phyloP scores from a whole-genome alignment of 1,284 basidiomycete species.

The Irpex sp. region DNA sequence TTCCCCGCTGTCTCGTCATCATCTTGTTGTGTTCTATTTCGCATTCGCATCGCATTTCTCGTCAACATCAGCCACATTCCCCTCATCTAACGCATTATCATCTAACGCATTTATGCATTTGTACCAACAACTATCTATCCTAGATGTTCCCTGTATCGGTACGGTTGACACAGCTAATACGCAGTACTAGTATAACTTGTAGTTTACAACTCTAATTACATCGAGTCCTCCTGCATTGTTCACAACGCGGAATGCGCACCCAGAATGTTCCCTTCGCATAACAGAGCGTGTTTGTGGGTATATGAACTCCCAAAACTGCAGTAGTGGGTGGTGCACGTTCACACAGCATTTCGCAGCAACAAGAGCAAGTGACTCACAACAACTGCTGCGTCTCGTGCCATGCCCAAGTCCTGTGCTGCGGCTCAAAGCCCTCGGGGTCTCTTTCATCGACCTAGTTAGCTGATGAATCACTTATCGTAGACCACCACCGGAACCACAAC shows the following conservation, averaged over 20 bases:
- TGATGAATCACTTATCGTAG: no score
- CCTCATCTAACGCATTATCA: neutral
- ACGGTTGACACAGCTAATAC: neutral
- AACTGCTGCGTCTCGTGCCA: no score
- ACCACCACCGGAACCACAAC: no score
- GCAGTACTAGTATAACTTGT: neutral
- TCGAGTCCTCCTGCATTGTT: no score
- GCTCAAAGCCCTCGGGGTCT: neutral
- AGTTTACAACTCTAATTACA: no score
- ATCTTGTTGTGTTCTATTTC: neutral
- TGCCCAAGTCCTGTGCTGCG: neutral
- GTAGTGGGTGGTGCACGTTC: no score
- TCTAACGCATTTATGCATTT: neutral
- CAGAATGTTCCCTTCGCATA: no score
- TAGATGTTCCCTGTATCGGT: neutral
- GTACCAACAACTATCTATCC: neutral
- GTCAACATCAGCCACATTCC: neutral
- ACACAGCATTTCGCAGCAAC: no score
- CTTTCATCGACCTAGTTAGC: neutral
- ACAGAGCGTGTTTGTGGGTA: no score
- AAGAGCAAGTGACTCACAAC: no score
- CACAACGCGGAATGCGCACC: neutral
- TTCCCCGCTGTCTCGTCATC: no score
- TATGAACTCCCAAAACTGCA: no score
- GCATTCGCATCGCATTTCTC: neutral